phyloP scores from a whole-genome alignment of 2,329 filamentous ascomycete genomes.

The Paraconiothyrium brasiliense region DNA sequence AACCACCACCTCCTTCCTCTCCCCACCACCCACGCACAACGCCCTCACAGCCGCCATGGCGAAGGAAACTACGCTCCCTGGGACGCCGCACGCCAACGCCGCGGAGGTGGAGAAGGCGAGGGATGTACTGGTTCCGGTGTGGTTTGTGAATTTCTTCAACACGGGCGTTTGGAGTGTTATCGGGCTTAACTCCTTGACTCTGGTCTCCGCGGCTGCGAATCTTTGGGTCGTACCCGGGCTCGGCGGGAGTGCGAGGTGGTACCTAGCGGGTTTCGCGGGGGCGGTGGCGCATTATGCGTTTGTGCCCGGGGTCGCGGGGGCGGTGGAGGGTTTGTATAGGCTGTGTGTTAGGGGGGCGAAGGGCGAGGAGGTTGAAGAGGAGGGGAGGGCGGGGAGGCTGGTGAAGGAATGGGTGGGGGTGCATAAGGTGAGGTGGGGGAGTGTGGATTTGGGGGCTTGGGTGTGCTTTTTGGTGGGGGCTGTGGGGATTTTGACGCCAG shows the following conservation, averaged over 20 bases:
- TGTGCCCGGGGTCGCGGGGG: constrained; percentile 27
- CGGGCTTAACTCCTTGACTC: constrained; percentile 29
- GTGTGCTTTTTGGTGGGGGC: constrained; percentile 28
- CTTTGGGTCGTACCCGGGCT: constrained; percentile 21
- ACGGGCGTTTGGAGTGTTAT: constrained; percentile 30
- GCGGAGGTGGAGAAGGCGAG: constrained; percentile 23
- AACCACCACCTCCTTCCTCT: constrained; percentile 33
- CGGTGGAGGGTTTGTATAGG: constrained; percentile 24
- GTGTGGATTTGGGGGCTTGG: constrained; percentile 37
- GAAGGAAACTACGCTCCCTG: not conserved
- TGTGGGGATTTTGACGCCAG: constrained; percentile 18
- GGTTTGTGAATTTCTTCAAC: constrained; percentile 35
- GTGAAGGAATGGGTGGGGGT: constrained; percentile 32
- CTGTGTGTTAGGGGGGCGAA: constrained; percentile 23
- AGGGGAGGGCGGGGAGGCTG: constrained; percentile 18
- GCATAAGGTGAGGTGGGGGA: constrained; percentile 32
- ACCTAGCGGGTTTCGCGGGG: constrained; percentile 23
- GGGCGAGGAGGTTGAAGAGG: constrained; percentile 8
- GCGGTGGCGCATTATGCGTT: constrained; percentile 34
- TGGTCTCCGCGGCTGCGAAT: constrained; percentile 25
- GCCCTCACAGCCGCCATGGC: constrained; percentile 12
- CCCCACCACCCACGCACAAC: constrained; percentile 17
- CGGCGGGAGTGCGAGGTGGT: constrained; percentile 17
- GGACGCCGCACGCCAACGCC: constrained; percentile 4
- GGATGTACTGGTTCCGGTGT: constrained; percentile 25